Base-by-base conservation (phyloP, 106 monocot species). In the Dactylorhiza incarnata region DNA sequence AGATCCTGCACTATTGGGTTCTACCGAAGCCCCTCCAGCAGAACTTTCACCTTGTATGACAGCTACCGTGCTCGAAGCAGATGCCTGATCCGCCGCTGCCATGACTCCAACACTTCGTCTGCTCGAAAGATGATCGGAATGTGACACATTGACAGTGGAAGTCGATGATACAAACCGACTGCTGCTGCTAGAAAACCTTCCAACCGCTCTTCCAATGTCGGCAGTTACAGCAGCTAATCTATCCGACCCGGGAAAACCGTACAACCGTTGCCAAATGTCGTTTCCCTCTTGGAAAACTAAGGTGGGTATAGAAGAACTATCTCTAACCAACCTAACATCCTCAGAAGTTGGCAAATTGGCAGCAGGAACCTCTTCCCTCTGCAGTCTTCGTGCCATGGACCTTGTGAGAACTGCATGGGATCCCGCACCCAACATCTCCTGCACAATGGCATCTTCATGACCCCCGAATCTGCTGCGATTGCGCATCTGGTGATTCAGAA, bases 11-110 rank as follows among this genome's bases (percentile, higher is more conserved):
- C 82, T 86, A 52, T 87, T 88, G 49, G 89, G 89, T 72, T 84
- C 94, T 5, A 65, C 82, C 11, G 80, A 74, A 8, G 76, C 82
- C 65, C 83, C 86, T 54, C 77, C 22, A 47, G 51, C 29, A 59
- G 59, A 80, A 10, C 72, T 82, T 77, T 87, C 92, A 26, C 81
- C 95, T 49, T 92, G 91, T 83, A 95, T 95, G 19, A 86, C 76
- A 23, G 88, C 89, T 86, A 87, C 88, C 49, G 95, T 92, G 78
- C 92, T 95, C 9, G 92, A 92, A 58, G 86, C 84, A 53, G 92
- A 92, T 14, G 83, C 85, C 76, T 90, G 92, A 79, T 92, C 92
- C 2, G 86, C 82, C 45, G 76, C 81, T 45, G 83, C 54, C 20
- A 80, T 48, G 15, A 54, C 61, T 16, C 74, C 87, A 26, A 63